Percentiles rank a stretch among this genome's conserved stretches.
phyloP scores from a whole-genome alignment of 2,329 filamentous ascomycete species.

The Colletotrichum viniferum region DNA sequence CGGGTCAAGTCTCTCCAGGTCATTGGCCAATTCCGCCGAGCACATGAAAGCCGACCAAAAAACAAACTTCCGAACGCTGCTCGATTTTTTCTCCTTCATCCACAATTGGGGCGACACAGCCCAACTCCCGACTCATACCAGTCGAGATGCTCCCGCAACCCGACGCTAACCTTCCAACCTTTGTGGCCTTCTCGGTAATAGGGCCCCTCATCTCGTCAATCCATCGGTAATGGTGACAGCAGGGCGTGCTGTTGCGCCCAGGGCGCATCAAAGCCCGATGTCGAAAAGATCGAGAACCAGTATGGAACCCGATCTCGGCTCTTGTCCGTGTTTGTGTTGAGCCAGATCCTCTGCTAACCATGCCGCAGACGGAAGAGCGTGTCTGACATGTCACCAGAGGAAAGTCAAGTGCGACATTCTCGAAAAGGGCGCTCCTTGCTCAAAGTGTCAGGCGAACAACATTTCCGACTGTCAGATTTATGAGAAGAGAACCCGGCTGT shows the following conservation, averaged over 20 bases:
- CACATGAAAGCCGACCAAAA: not conserved
- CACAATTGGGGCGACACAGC: not conserved
- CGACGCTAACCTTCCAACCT: not conserved
- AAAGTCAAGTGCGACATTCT: slow-evolving; percentile 57
- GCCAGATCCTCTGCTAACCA: not conserved
- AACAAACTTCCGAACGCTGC: not conserved
- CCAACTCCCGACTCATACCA: slow-evolving; percentile 3
- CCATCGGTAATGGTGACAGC: not conserved
- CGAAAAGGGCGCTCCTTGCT: slow-evolving; percentile 49
- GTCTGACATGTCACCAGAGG: slow-evolving; percentile 52
- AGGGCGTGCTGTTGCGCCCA: not conserved
- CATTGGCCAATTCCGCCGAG: slow-evolving; percentile 16
- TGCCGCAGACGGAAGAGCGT: slow-evolving; percentile 41
- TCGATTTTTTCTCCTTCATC: not conserved
- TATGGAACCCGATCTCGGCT: not conserved
- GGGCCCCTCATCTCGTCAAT: not conserved
- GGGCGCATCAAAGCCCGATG: not conserved
- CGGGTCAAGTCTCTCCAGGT: not conserved
- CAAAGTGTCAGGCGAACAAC: slow-evolving; percentile 48
- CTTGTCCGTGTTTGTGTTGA: not conserved
- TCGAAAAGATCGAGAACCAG: slow-evolving; percentile 12
- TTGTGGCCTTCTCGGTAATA: not conserved
- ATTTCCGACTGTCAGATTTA: slow-evolving; percentile 49
- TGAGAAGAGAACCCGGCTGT: slow-evolving; percentile 50
- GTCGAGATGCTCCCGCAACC: not conserved